Evolutionary conservation across 352 stramenopile species (phyloP).

Genomic region (Phytophthora macrochlamydospora): DNA sequence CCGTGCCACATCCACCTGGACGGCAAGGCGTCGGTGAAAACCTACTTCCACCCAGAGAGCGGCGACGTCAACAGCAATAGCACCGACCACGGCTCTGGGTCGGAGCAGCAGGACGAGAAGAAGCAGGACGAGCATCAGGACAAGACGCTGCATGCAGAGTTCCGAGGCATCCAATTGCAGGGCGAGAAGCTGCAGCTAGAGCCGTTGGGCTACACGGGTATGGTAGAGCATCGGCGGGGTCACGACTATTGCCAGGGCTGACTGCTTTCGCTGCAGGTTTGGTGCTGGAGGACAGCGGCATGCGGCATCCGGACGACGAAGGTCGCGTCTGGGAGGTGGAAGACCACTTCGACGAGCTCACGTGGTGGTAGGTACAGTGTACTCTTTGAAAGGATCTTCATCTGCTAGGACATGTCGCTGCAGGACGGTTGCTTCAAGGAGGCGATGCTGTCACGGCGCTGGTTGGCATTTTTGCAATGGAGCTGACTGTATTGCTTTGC

Average conservation of each 20-base stretch:
- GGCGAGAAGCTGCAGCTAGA: conserved; percentile 50
- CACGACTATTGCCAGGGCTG: too few species aligned
- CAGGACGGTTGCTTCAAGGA: neutral
- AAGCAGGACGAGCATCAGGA: conserved; percentile 14
- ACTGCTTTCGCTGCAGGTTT: conserved; percentile 37
- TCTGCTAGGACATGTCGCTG: neutral
- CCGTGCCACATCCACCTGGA: conserved; percentile 78
- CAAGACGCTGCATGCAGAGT: conserved; percentile 48
- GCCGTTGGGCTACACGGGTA: conserved; percentile 56
- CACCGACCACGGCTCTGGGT: conserved; percentile 14
- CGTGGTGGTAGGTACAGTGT: conserved; percentile 51
- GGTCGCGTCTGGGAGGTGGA: conserved; percentile 80
- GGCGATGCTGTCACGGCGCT: neutral
- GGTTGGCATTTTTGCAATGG: too few species aligned
- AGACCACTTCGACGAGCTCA: conserved; percentile 74
- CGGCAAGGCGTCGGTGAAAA: conserved; percentile 68
- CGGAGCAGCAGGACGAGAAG: conserved; percentile 32
- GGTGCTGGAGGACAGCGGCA: conserved; percentile 63
- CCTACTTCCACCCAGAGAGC: conserved; percentile 66
- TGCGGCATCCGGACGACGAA: conserved; percentile 63
- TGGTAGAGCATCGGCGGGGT: too few species aligned
- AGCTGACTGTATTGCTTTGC: neutral
- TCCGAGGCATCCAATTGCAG: conserved; percentile 71
- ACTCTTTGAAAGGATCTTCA: too few species aligned
- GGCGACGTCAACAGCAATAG: conserved; percentile 30